These are phyloP conservation scores for Candida pseudoglaebosa DNA, from an alignment of 805 yeast genomes.

Conservation along the genomic window DNA sequence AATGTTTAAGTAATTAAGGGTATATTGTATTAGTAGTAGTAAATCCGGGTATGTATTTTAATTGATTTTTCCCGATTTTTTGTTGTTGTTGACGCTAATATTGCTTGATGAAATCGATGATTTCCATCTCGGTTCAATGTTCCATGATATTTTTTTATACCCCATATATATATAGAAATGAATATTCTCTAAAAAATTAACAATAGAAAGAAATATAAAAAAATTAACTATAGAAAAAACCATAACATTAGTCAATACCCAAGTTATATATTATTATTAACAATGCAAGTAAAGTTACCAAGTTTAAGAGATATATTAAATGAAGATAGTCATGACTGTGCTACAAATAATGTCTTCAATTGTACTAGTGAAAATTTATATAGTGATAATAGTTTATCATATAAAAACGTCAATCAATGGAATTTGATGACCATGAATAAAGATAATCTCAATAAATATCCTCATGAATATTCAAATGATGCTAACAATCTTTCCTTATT, in stretches of 20 bases:
- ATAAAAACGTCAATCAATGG: neutral
- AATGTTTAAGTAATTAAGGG: too few relatives aligned
- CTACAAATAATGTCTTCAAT: neutral
- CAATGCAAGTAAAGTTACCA: neutral
- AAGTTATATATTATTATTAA: too few relatives aligned
- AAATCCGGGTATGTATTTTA: neutral
- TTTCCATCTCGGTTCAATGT: conserved; percentile 1
- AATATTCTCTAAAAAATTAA: too few relatives aligned
- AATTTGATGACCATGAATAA: too few relatives aligned
- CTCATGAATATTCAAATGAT: too few relatives aligned
- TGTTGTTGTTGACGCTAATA: too few relatives aligned
- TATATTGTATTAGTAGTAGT: too few relatives aligned
- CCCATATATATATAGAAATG: conserved; percentile 2
- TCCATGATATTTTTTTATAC: neutral
- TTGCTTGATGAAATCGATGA: too few relatives aligned
- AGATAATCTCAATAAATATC: too few relatives aligned
- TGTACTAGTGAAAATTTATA: neutral
- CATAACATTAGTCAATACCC: too few relatives aligned
- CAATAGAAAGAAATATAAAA: too few relatives aligned
- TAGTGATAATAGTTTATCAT: neutral
- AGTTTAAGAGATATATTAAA: neutral
- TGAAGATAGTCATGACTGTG: neutral
- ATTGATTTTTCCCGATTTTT: neutral
- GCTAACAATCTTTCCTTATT: neutral
- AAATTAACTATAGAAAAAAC: too few relatives aligned